Conservation (phyloP, 202 grass and related monocot genomes). For the Zizania palustris region DNA sequence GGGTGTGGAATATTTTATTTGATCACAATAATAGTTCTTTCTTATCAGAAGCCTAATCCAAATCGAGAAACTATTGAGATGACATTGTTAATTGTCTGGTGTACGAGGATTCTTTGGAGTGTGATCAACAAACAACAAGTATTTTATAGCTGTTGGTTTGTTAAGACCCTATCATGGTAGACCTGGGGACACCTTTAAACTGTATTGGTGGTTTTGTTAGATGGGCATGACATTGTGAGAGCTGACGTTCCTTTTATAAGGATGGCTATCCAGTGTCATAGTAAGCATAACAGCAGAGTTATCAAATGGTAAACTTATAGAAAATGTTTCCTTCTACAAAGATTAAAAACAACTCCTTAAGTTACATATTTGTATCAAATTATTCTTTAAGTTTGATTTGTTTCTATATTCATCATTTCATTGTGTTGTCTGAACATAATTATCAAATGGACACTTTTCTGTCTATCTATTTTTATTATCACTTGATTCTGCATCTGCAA, state of each 20-base stretch:
- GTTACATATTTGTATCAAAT: conserved; percentile 28
- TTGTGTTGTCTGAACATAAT: conserved; percentile 25
- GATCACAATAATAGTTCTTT: conserved; percentile 6
- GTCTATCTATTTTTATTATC: conserved; percentile 20
- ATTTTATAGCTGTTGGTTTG: neutral
- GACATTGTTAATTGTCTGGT: neutral
- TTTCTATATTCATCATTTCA: neutral
- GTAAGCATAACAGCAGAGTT: neutral
- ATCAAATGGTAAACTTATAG: neutral
- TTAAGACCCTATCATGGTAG: neutral
- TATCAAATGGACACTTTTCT: conserved; percentile 21
- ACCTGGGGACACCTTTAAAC: neutral
- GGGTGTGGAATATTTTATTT: neutral
- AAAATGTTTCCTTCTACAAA: neutral
- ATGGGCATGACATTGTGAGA: neutral
- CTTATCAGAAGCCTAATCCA: neutral
- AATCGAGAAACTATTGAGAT: neutral
- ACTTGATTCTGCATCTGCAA: conserved; percentile 29
- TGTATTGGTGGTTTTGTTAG: neutral
- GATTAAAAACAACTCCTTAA: conserved; percentile 20
- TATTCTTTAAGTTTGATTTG: neutral
- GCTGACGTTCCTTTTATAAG: neutral
- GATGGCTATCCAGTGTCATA: neutral
- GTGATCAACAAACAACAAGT: neutral
- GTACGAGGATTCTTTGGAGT: neutral